Evolutionary conservation across 2,329 filamentous ascomycete species (phyloP).

Genomic region (Alternaria solani): DNA sequence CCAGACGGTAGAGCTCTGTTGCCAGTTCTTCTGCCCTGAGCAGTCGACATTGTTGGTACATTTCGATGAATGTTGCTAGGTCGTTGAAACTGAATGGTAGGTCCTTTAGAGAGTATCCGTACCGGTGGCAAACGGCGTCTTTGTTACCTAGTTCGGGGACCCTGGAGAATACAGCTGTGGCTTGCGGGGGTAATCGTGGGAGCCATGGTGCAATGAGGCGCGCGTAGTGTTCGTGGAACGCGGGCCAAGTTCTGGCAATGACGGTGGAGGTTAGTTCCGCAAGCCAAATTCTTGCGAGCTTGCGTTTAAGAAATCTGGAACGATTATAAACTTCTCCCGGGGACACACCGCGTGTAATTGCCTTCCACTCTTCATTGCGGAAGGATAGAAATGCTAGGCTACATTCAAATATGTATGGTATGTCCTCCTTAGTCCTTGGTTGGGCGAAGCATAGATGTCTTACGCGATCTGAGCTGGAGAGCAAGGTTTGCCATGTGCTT

Average conservation of each 20-base stretch:
- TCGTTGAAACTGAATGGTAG: not conserved
- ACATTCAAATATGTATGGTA: not conserved
- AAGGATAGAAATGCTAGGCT: not conserved
- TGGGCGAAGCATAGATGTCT: constrained; percentile 1
- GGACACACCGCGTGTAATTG: not conserved
- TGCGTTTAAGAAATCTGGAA: not conserved
- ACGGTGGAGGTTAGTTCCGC: not conserved
- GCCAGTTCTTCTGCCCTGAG: constrained; percentile 13
- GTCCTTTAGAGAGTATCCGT: not conserved
- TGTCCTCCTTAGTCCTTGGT: not conserved
- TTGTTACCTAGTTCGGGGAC: not conserved
- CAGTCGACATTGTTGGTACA: constrained; percentile 9
- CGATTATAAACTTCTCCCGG: not conserved
- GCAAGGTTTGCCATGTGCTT: constrained; percentile 5
- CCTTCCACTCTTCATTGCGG: not conserved
- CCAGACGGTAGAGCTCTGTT: constrained; percentile 7
- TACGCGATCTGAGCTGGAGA: constrained; percentile 4
- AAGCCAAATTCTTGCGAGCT: not conserved
- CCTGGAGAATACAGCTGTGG: not conserved
- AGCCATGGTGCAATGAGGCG: not conserved
- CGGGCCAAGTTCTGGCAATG: not conserved
- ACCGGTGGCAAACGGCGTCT: not conserved
- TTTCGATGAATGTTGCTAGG: constrained; percentile 3
- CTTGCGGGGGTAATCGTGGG: not conserved
- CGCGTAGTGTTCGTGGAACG: not conserved